Percentiles rank a stretch among this genome's conserved stretches.
Conservation (phyloP, 352 stramenopile species). For the Globisporangium parvum region DNA sequence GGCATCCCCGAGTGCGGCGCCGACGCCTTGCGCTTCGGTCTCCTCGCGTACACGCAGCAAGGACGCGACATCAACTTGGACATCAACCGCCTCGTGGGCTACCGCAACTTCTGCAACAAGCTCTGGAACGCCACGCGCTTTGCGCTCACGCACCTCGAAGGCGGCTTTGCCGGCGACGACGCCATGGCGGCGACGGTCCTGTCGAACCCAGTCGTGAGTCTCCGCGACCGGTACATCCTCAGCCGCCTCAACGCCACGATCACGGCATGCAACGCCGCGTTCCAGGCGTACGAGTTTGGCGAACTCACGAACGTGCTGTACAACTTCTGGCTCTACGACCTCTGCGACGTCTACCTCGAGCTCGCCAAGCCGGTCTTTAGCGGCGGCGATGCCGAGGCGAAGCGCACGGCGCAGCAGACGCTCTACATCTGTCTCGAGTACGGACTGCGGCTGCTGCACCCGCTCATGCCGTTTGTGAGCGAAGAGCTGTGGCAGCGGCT, state of each 20-base stretch:
- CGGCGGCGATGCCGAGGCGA: slow-evolving; percentile 65
- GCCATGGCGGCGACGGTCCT: slow-evolving; percentile 54
- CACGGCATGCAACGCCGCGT: slow-evolving; percentile 70
- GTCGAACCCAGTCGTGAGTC: slow-evolving; percentile 52
- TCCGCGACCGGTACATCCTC: slow-evolving; percentile 78
- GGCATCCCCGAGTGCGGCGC: slow-evolving; percentile 98
- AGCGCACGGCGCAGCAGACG: slow-evolving; percentile 75
- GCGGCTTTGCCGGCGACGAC: slow-evolving; percentile 48
- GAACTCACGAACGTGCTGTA: slow-evolving; percentile 94
- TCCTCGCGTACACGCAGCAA: slow-evolving; percentile 94
- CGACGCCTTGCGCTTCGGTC: slow-evolving; percentile 97
- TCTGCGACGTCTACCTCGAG: slow-evolving; percentile 99
- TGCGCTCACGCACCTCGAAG: slow-evolving; percentile 94
- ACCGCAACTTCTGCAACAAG: slow-evolving; percentile 99
- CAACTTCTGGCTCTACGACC: slow-evolving; percentile 97
- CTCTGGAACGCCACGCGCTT: slow-evolving; percentile 99
- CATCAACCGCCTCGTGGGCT: slow-evolving; percentile 98
- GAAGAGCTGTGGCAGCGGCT: slow-evolving; percentile 91
- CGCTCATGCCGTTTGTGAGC: slow-evolving; percentile 98
- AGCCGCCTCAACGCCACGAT: slow-evolving; percentile 79
- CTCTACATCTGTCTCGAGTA: slow-evolving; percentile 84
- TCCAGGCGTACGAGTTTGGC: slow-evolving; percentile 95
- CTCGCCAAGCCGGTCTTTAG: slow-evolving; percentile 97
- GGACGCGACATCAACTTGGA: slow-evolving; percentile 99
- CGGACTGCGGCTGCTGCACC: slow-evolving; percentile 91